Evolutionary conservation across 441 rosid genomes (phyloP), one percentile per base, ranked within the genome.

Genomic region (Heliophila coronopifolia): DNA sequence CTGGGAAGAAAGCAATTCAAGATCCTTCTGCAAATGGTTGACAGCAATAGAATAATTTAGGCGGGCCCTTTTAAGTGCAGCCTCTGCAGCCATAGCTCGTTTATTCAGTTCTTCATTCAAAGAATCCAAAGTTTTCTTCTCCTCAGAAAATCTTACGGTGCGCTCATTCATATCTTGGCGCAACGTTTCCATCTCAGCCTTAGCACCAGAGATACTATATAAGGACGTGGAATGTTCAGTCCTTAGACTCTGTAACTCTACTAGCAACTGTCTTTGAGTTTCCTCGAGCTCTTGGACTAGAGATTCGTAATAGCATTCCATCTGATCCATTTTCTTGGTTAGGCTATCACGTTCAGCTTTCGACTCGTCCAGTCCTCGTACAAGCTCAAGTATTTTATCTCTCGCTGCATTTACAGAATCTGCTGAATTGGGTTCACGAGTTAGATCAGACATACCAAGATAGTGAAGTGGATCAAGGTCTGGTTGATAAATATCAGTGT

Each of bases 231-330:
- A 79, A 66, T 93, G 97, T 58, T 89, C 99, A 67, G 73, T 77
- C 74, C 88, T 89, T 61, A 89, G 76, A 73, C 59, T 84, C 80
- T 93, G 95, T 71, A 93, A 61, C 80, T 93, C 99, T 39, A 65
- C 83, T 59, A 89, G 67, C 74, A 93, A 73, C 76, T 77, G 97
- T 68, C 96, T 75, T 70, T 93, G 99, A 64, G 86, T 86, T 68
- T 87, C 99, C 77, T 93, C 97, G 17, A 93, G 97, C 77, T 93
- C 99, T 72, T 86, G 95, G 52, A 93, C 78, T 40, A 93, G 79
- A 31, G 88, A 88, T 77, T 93, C 97, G 46, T 93, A 93, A 69
- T 93, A 89, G 66, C 97, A 84, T 66, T 93, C 99, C 99, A 93
- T 93, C 85, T 93, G 89, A 55, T 76, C 86, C 91, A 86, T 84